Conservation (phyloP, 2,329 filamentous ascomycete species). For the Neobulgaria alba region DNA sequence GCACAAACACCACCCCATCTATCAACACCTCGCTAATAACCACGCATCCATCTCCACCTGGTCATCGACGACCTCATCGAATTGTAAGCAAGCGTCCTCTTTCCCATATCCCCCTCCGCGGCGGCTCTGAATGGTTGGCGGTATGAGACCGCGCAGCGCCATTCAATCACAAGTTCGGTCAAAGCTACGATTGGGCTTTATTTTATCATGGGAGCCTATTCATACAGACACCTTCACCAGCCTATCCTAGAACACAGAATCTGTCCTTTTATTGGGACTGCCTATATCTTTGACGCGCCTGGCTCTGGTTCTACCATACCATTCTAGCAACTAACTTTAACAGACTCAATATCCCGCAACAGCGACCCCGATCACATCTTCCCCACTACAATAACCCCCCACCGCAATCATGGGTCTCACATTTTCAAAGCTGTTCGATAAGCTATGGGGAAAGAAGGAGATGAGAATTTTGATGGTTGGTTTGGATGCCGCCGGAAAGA, state of each 20-base stretch:
- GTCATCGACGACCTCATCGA: conserved; percentile 21
- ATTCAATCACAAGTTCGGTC: conserved; percentile 4
- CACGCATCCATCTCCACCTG: conserved; percentile 24
- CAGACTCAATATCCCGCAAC: conserved; percentile 16
- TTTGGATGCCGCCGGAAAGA: conserved; percentile 99
- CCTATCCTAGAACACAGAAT: conserved; percentile 12
- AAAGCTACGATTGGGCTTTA: conserved; percentile 12
- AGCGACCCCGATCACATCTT: conserved; percentile 29
- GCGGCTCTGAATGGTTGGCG: conserved; percentile 5
- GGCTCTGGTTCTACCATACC: conserved; percentile 3
- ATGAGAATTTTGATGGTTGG: conserved; percentile 99
- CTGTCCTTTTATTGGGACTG: conserved; percentile 19
- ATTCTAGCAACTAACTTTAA: too few species aligned
- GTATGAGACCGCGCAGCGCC: conserved; percentile 15
- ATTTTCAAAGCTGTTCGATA: conserved; percentile 93
- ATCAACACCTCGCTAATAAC: conserved; percentile 25
- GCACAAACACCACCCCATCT: conserved; percentile 7
- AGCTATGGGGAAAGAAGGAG: conserved; percentile 99
- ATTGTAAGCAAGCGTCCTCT: conserved; percentile 20
- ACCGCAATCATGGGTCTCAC: conserved; percentile 89
- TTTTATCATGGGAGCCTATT: conserved; percentile 21
- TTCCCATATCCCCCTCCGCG: conserved; percentile 2
- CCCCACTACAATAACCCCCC: conserved; percentile 24
- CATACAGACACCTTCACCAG: conserved; percentile 8
- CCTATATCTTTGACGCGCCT: conserved; percentile 6